Evolutionary conservation across 768 basidiomycete species (phyloP).

Genomic region (Phylloporus sp.): DNA sequence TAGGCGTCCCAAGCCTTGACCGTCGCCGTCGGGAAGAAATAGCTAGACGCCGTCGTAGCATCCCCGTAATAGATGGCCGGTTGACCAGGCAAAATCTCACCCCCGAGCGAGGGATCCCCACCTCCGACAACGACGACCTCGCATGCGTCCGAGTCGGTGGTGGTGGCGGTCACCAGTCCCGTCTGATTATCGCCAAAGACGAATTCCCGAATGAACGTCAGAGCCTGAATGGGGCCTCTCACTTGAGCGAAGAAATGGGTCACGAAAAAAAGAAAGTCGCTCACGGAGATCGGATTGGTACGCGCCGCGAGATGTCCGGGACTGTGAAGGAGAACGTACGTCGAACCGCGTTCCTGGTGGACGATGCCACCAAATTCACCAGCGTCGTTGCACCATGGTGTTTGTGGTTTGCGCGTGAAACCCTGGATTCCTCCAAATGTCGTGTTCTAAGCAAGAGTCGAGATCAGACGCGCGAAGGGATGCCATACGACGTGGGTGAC

Average conservation of each 20-base stretch:
- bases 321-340: constrained; percentile 34
- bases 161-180: constrained; percentile 43
- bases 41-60: constrained; percentile 44
- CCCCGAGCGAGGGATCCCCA: constrained; percentile 41
- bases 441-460: constrained; percentile 55
- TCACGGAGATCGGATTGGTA: constrained; percentile 40
- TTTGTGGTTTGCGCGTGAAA: constrained; percentile 62
- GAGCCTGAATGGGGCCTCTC: constrained; percentile 44
- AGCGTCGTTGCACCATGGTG: constrained; percentile 57
- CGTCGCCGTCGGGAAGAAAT: constrained; percentile 52
- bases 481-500: not conserved
- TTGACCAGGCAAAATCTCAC: constrained; percentile 47
- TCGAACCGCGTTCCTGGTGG: constrained; percentile 65
- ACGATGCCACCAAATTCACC: constrained; percentile 60
- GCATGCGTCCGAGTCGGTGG: constrained; percentile 20
- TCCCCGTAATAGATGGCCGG: constrained; percentile 52
- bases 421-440: constrained; percentile 76
- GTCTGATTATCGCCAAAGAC: constrained; percentile 59
- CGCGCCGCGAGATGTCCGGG: constrained; percentile 37
- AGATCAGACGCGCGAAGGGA: not conserved
- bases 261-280: constrained; percentile 12
- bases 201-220: constrained; percentile 58
- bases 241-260: not conserved
- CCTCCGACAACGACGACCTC: constrained; percentile 42
- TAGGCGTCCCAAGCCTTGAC: constrained; percentile 53